Base-by-base conservation (phyloP, 805 yeast genomes). In the Candida sanyiensis region DNA sequence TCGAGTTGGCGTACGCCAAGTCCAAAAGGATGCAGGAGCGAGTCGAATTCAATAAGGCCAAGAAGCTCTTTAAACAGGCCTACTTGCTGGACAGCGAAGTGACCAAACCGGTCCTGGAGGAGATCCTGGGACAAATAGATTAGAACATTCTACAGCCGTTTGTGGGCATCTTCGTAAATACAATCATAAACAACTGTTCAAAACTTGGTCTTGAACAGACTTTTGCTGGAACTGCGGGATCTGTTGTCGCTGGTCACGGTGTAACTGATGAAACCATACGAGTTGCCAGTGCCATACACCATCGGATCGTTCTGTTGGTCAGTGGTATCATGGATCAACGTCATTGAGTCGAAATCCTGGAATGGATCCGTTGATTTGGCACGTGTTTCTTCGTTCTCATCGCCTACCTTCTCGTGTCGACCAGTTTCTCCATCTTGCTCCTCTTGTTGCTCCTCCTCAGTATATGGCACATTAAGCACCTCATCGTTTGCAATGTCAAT, bases 1-100 rank as follows among this genome's bases (percentile, higher is more conserved):
- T 93, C 38, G 72, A 75, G 42, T 85, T 86, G 90, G 96, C 98
- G 6, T 87, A 85, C 54, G 70, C 95, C 39, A 85, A 88, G 54
- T 93, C 97, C 0, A 66, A 71, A 9, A 96, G 89, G 53, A 68
- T 93, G 37, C 95, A 86, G 58, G 81, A 74, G 39, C 42, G 45
- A 28, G 56, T 55, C n/a, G 58, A 55, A 31, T 19, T 31, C 4
- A 45, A 40, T 5, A 42, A 34, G 25, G 23, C 22, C 11, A 24
- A 20, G 4, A 39, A 35, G 13, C 4, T 33, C 4, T 27, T 19
- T 5, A 27, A 25, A 6, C 23, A 20, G 6, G 19, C 35, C 1
- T 29, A 18, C 13, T 7, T 34, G 3, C 18, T 38, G 18, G 20
- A 19, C 11, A 37, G 35, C 3, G 15, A 27, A 5, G 19, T 24